Percentiles rank a stretch among this genome's conserved stretches.
Conservation (phyloP, 2,329 filamentous ascomycete species). For the Nemania diffusa region DNA sequence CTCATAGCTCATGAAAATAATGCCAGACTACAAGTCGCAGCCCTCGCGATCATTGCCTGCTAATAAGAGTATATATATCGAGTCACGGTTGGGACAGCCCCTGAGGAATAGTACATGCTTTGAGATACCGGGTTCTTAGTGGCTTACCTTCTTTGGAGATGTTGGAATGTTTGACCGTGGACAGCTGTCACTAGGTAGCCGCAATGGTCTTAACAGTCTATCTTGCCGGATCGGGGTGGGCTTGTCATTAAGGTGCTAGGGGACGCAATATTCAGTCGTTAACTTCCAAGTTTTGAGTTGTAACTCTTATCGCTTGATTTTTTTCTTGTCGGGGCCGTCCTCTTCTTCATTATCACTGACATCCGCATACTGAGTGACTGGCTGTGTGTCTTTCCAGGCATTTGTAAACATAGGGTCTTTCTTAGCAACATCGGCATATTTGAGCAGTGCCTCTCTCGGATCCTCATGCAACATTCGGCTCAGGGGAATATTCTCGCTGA, state of each 20-base stretch:
- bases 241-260: not conserved
- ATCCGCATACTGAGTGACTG: conserved; percentile 89
- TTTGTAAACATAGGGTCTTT: conserved; percentile 95
- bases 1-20: not conserved
- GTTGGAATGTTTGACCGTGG: not conserved
- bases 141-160: conserved; percentile 4
- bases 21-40: not conserved
- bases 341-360: conserved; percentile 89
- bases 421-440: conserved; percentile 92
- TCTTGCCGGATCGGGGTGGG: not conserved
- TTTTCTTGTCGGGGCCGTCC: conserved; percentile 74
- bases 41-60: not conserved
- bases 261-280: not conserved
- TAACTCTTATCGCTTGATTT: conserved; percentile 60
- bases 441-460: conserved; percentile 89
- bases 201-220: not conserved
- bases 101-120: not conserved
- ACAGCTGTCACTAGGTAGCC: not conserved
- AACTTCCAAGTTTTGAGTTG: conserved; percentile 13
- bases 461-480: conserved; percentile 96
- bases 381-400: conserved; percentile 92
- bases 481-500: conserved; percentile 87
- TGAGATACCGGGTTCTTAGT: not conserved
- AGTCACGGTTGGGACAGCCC: not conserved
- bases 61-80: not conserved